Percentiles rank a stretch among this genome's conserved stretches.
phyloP scores from a whole-genome alignment of 306 rosid species.

The Elaeagnus macrophylla region DNA sequence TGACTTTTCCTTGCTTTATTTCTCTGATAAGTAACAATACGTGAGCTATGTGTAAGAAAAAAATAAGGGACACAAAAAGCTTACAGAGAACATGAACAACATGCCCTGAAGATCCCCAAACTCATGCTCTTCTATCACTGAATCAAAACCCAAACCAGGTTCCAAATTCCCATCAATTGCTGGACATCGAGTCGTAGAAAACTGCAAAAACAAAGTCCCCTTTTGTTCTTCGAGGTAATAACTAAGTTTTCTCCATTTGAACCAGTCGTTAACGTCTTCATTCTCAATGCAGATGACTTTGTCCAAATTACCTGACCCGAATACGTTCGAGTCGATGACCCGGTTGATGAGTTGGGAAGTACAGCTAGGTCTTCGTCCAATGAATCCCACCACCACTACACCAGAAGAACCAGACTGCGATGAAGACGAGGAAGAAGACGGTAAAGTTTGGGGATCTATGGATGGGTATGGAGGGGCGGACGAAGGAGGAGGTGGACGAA shows the following conservation, averaged over 20 bases:
- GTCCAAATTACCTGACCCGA: slow-evolving; percentile 68
- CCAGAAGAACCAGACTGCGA: slow-evolving; percentile 41
- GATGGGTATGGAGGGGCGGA: slow-evolving; percentile 24
- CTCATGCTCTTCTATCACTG: slow-evolving; percentile 52
- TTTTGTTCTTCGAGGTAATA: slow-evolving; percentile 53
- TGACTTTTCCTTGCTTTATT: too few relatives aligned
- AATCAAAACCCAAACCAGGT: slow-evolving; percentile 35
- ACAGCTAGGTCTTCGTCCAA: slow-evolving; percentile 40
- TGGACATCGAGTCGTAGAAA: slow-evolving; percentile 30
- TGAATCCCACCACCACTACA: slow-evolving; percentile 76
- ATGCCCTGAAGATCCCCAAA: slow-evolving; percentile 71
- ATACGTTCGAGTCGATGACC: slow-evolving; percentile 57
- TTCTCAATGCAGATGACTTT: slow-evolving; percentile 32
- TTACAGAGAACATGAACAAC: slow-evolving; percentile 92
- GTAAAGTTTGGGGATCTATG: slow-evolving; percentile 23
- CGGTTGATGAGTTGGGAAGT: slow-evolving; percentile 67
- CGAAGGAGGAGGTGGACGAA: slow-evolving; percentile 54
- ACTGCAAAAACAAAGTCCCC: slow-evolving; percentile 60
- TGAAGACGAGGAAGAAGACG: slow-evolving; percentile 14
- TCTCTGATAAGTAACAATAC: too few relatives aligned
- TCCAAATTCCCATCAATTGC: slow-evolving; percentile 20
- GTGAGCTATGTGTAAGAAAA: too few relatives aligned
- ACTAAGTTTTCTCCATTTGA: slow-evolving; percentile 52
- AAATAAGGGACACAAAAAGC: slow-evolving; percentile 22
- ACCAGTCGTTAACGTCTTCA: slow-evolving; percentile 54